These are phyloP conservation scores for Sisymbrium irio DNA, from an alignment of 345 rosid genomes.

Conservation along the genomic window DNA sequence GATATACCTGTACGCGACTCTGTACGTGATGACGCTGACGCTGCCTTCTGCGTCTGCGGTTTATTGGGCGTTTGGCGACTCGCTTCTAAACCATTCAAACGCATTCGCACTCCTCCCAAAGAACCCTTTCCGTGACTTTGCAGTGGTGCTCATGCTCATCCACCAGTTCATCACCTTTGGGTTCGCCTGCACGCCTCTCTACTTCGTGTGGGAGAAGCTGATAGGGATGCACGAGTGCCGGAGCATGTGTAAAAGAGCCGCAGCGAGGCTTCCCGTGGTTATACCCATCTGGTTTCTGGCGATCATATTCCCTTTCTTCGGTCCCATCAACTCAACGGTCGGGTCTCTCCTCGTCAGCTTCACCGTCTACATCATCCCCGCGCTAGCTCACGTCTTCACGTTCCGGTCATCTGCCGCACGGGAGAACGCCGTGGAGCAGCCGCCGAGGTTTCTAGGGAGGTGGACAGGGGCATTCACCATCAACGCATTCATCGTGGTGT, in stretches of 20 bases:
- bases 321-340: constrained; percentile 95
- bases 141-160: constrained; percentile 91
- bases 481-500: constrained; percentile 75
- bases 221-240: constrained; percentile 95
- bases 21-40: constrained; percentile 89
- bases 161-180: constrained; percentile 99
- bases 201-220: constrained; percentile 99
- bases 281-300: constrained; percentile 96
- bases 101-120: constrained; percentile 89
- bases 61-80: constrained; percentile 97
- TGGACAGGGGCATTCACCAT: constrained; percentile 87
- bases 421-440: constrained; percentile 98
- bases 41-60: constrained; percentile 94
- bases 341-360: constrained; percentile 98
- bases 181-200: constrained; percentile 91
- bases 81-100: constrained; percentile 92
- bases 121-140: constrained; percentile 75
- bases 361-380: constrained; percentile 98
- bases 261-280: constrained; percentile 90
- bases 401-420: constrained; percentile 80
- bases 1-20: constrained; percentile 76
- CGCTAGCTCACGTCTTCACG: constrained; percentile 87
- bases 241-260: constrained; percentile 93
- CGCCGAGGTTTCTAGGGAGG: constrained; percentile 66
- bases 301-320: constrained; percentile 91